Evolutionary conservation across 2,329 filamentous ascomycete genomes (phyloP).

Genomic region (Trichophyton benhamiae): DNA sequence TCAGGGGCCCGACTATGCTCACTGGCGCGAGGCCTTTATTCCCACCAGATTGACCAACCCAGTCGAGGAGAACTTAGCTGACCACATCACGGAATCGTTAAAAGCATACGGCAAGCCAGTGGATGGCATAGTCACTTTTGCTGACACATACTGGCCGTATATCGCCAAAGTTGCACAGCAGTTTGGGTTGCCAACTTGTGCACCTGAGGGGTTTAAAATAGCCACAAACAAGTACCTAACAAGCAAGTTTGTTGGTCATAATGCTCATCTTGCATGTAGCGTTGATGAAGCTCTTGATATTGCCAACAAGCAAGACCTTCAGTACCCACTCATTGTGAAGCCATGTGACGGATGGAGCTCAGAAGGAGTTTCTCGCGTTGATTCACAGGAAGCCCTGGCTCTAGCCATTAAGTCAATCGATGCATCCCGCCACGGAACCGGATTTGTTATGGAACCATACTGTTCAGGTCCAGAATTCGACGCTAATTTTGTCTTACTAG

Average conservation of each 20-base stretch:
- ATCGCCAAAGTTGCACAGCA: background rate
- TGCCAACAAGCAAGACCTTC: background rate
- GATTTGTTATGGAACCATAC: conserved; percentile 31
- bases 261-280: background rate
- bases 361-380: conserved; percentile 19
- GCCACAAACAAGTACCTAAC: conserved; percentile 5
- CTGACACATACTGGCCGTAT: background rate
- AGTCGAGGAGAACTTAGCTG: background rate
- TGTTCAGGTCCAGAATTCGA: conserved; percentile 34
- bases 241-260: background rate
- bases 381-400: background rate
- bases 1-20: conserved; percentile 17
- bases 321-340: conserved; percentile 28
- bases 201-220: background rate
- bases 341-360: conserved; percentile 25
- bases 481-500: conserved; percentile 29
- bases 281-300: background rate
- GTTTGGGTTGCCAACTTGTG: background rate
- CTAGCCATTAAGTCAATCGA: background rate
- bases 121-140: conserved; percentile 2
- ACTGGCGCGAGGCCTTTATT: conserved; percentile 24
- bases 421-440: background rate
- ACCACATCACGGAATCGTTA: background rate
- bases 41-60: background rate
- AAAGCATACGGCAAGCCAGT: conserved; percentile 9